Evolutionary conservation across 768 basidiomycete species (phyloP).

Genomic region (Boletales sp.): DNA sequence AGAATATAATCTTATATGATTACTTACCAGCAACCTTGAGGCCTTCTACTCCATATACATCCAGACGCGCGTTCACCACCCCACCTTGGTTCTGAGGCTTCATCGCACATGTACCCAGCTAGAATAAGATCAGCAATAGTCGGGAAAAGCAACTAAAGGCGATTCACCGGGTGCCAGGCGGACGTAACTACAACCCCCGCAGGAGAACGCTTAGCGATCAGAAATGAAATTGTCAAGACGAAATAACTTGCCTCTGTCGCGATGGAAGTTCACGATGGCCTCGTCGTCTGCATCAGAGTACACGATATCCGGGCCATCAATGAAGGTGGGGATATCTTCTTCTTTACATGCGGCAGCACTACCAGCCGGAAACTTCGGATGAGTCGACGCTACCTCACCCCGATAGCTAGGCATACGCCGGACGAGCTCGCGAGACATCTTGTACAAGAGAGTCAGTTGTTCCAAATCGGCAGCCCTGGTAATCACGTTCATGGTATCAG

Average conservation of each 20-base stretch:
- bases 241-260: not conserved
- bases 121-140: too few species aligned
- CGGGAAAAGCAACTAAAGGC: too few species aligned
- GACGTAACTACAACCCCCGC: too few species aligned
- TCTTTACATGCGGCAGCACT: conserved; percentile 24
- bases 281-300: conserved; percentile 33
- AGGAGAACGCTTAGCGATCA: too few species aligned
- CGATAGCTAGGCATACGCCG: conserved; percentile 43
- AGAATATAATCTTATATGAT: not conserved
- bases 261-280: conserved; percentile 26
- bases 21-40: conserved; percentile 58
- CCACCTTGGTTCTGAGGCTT: conserved; percentile 55
- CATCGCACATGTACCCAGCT: conserved; percentile 71
- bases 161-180: too few species aligned
- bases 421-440: conserved; percentile 47
- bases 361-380: conserved; percentile 26
- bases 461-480: conserved; percentile 35
- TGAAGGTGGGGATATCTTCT: conserved; percentile 15
- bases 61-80: conserved; percentile 58
- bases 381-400: conserved; percentile 3
- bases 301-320: conserved; percentile 27
- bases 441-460: conserved; percentile 49
- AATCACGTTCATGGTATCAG: too few species aligned
- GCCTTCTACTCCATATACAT: conserved; percentile 57
- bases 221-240: too few species aligned